Evolutionary conservation across 805 yeast species (phyloP), one percentile per base, ranked within the genome.

Genomic region (Starmerella tilneyi): DNA sequence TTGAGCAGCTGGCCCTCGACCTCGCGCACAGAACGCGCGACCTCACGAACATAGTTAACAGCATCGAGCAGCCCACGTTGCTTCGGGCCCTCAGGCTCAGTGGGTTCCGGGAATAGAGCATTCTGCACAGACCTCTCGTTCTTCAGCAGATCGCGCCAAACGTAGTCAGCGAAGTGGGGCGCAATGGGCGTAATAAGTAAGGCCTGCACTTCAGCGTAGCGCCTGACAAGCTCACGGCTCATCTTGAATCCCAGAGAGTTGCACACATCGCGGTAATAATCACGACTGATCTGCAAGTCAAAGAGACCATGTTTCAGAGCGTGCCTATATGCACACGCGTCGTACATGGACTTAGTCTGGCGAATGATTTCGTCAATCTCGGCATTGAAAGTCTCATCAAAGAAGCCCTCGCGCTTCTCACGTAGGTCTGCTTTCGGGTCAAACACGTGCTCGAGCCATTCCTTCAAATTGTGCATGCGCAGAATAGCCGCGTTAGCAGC

Each of bases 401-500:
- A 84, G 74, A 86, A 84, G 40, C 66, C 65, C 41, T 73, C 75
- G 9, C 52, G 47, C 17, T 21, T 15, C 22, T 44, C 67, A 63
- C 85, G 75, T 54, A 81, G 72, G 4, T 68, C 54, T 49, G 68
- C 55, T 54, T 70, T 67, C 52, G 70, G 36, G n/a, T 30, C 71
- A 31, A 79, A 66, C 44, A 77, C 68, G 46, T 82, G 92, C 63
- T 88, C 96, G 62, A 83, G 76, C 98, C 98, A 92, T 66, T 88
- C 97, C 64, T 84, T 89, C 65, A 89, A 73, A 45, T 84, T 89
- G 64, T 75, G 82, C 63, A 92, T 74, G 69, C 98, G 83, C 64
- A 92, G 75, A 63, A 92, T 88, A 21, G 97, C 96, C 38, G 98
- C 96, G 60, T 92, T 92, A 45, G 98, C 98, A 60, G 80, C 88